Conservation (phyloP, 495 filamentous ascomycete genomes). For the Aspergillus biplanus region DNA sequence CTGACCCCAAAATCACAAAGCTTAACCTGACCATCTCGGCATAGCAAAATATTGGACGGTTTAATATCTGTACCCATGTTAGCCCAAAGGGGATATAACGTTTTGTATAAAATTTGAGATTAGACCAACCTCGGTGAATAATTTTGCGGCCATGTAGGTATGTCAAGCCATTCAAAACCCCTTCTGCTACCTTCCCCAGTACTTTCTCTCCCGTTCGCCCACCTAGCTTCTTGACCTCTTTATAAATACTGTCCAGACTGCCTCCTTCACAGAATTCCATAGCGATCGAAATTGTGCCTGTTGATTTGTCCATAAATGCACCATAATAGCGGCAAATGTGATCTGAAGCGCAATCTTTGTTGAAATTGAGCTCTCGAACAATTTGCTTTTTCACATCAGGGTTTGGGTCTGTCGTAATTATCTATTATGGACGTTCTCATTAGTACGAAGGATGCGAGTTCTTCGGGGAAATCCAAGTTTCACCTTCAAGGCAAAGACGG, state of each 20-base stretch:
- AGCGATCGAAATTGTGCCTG: slow-evolving; percentile 93
- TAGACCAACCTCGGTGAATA: slow-evolving; percentile 76
- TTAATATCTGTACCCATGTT: slow-evolving; percentile 74
- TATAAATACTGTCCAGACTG: slow-evolving; percentile 92
- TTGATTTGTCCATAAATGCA: slow-evolving; percentile 89
- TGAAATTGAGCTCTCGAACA: slow-evolving; percentile 91
- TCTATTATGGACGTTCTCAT: slow-evolving; percentile 53
- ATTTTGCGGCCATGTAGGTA: slow-evolving; percentile 97
- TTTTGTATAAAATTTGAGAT: not conserved
- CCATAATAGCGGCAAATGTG: slow-evolving; percentile 98
- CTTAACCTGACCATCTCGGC: slow-evolving; percentile 91
- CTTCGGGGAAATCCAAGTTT: slow-evolving; percentile 20
- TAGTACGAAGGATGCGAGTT: slow-evolving; percentile 17
- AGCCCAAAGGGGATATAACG: slow-evolving; percentile 4
- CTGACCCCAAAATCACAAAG: slow-evolving; percentile 98
- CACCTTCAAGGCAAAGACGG: slow-evolving; percentile 96
- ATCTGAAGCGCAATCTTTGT: slow-evolving; percentile 91
- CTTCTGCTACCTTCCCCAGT: slow-evolving; percentile 96
- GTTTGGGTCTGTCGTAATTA: slow-evolving; percentile 97
- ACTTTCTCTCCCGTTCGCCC: slow-evolving; percentile 97
- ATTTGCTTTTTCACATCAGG: slow-evolving; percentile 98
- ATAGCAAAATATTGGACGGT: slow-evolving; percentile 94
- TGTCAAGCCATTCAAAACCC: slow-evolving; percentile 89
- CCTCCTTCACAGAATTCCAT: slow-evolving; percentile 99
- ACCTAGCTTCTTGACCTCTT: slow-evolving; percentile 91